Base-by-base conservation (phyloP, 768 basidiomycete species). In the Chalciporus piperatus region DNA sequence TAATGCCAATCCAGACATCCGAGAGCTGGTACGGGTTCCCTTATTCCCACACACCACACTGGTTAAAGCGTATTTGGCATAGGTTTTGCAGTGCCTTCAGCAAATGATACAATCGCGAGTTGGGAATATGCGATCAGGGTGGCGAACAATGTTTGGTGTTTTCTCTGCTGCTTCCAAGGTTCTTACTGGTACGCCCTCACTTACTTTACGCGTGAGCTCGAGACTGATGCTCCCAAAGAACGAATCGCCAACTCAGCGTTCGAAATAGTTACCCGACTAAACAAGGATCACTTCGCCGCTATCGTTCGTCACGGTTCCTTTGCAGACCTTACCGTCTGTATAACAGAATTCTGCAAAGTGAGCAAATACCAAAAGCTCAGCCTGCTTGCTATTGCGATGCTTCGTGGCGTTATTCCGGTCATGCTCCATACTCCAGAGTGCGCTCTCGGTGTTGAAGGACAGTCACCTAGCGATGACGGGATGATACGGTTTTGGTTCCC, bases 351-450 rank as follows among this genome's bases (percentile, higher is more conserved):
- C 73, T 96, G 92, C 78, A 98, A 98, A 80, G 93, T 96, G 61
- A 94, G 86, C 82, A 98, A 98, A 71, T 98, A 92, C 71, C 97
- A 99, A 71, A 98, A 98, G 68, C 96, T 98, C 74, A 92, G 91
- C 65, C 72, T 99, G 23, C 79, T 98, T 56, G 94, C 95, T 3
- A 98, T 98, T 54, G 94, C 89, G 14, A 98, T 98, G 93, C 81
- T 99, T 45, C 85, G 92, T 28, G 91, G 88, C 19, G 79, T 95
- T 45, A 95, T 98, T 41, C 90, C 92, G 6, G 85, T 89, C 47
- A 97, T 99, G 93, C 74, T 98, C 22, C 73, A 81, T 50, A 85
- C 82, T 50, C 85, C 92, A 0, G 93, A 95, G 28, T 85, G 83
- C 54, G 67, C 72, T 22, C 66, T 76, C 17, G 55, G 58, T 16